Evolutionary conservation across 169 alveolate genomes (phyloP).

Genomic region (Plasmodium yoelii): DNA sequence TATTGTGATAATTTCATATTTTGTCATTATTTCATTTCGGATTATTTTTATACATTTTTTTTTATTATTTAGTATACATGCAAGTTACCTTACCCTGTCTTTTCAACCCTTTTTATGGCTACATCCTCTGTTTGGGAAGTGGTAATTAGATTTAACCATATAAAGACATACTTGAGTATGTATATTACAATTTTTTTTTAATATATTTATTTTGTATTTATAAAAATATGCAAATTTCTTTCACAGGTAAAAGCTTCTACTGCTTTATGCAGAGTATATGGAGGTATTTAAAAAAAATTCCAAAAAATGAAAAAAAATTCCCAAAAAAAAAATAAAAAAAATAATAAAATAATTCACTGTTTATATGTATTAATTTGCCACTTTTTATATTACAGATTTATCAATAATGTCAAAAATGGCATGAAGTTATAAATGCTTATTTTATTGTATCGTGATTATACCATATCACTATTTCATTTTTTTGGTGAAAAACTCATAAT

Average conservation of each 20-base stretch:
- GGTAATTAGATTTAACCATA: conserved; percentile 73
- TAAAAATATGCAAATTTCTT: neutral
- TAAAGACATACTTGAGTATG: neutral
- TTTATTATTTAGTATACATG: conserved; percentile 84
- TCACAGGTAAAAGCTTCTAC: conserved; percentile 81
- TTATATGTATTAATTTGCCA: neutral
- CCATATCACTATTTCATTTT: neutral
- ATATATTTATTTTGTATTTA: neutral
- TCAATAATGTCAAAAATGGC: conserved; percentile 67
- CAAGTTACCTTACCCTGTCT: conserved; percentile 90
- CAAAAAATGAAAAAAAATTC: conserved; percentile 28
- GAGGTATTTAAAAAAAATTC: conserved; percentile 57
- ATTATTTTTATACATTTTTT: conserved; percentile 5
- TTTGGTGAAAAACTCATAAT: conserved; percentile 17
- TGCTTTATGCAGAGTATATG: conserved; percentile 82
- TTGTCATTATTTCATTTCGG: neutral
- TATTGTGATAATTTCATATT: conserved; percentile 1
- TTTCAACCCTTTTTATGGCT: conserved; percentile 87
- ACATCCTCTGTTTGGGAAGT: conserved; percentile 89
- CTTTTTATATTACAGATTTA: conserved; percentile 47
- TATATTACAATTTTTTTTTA: neutral
- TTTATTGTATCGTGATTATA: neutral
- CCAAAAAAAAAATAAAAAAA: no score
- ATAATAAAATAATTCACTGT: no score
- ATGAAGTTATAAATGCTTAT: conserved; percentile 7